Conservation (phyloP, 352 stramenopile species). For the Phytophthora litchii region DNA sequence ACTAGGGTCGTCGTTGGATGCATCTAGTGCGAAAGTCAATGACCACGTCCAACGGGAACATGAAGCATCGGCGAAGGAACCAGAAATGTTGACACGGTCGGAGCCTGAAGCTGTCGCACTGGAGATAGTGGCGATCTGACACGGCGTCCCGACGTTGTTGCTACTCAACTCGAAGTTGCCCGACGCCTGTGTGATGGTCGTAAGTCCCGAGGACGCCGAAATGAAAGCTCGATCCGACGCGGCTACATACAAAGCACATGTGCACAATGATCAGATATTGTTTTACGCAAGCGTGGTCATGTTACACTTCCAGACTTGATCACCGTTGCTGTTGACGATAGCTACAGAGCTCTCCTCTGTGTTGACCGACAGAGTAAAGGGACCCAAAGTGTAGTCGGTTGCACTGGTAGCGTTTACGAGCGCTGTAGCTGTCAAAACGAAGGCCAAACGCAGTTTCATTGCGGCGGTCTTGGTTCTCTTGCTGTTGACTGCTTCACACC, state of each 20-base stretch:
- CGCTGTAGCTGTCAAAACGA: conserved; percentile 3
- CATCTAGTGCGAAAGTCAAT: conserved; percentile 14
- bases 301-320: conserved; percentile 34
- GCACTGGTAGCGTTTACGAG: not conserved
- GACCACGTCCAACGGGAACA: conserved; percentile 25
- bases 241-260: conserved; percentile 7
- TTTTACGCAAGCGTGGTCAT: not conserved
- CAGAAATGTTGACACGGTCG: conserved; percentile 17
- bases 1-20: not conserved
- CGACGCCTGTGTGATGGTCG: conserved; percentile 30
- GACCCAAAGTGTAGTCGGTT: conserved; percentile 21
- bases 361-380: conserved; percentile 24
- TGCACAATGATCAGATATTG: not conserved
- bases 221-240: conserved; percentile 30
- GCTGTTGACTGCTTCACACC: conserved; percentile 5
- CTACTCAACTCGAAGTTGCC: conserved; percentile 34
- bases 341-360: conserved; percentile 7
- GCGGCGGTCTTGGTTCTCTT: conserved; percentile 6
- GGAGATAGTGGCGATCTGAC: conserved; percentile 4
- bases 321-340: conserved; percentile 28
- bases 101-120: conserved; percentile 2
- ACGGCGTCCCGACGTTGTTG: conserved; percentile 13
- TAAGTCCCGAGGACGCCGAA: conserved; percentile 29
- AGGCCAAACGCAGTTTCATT: conserved; percentile 17
- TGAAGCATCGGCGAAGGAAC: conserved; percentile 16